Evolutionary conservation across 106 monocot species (phyloP).

Genomic region (Dendrobium huoshanense): DNA sequence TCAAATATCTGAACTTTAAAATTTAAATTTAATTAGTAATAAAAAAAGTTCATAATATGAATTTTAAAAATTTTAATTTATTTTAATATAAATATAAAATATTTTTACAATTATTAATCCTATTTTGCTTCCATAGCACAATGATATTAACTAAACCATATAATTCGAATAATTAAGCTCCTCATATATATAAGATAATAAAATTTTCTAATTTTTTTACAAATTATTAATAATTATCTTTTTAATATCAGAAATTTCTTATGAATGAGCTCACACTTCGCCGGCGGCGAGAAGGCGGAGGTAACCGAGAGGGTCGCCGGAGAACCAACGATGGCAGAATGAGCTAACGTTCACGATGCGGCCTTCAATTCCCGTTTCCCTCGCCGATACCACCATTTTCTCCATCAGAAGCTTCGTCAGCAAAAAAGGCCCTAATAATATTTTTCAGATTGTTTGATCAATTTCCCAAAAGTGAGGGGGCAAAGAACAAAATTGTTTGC

Average conservation of each 20-base stretch:
- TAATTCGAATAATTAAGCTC: no score
- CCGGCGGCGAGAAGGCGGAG: constrained; percentile 5
- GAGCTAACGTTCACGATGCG: constrained; percentile 52
- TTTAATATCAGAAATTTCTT: neutral
- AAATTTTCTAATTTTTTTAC: no score
- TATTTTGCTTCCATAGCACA: no score
- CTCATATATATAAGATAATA: no score
- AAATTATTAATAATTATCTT: no score
- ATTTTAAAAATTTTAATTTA: no score
- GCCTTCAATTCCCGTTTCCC: constrained; percentile 32
- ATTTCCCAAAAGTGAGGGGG: neutral
- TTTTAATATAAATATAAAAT: no score
- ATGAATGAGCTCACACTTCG: neutral
- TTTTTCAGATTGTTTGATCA: neutral
- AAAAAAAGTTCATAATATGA: no score
- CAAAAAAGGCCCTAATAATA: constrained; percentile 38
- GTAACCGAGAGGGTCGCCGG: neutral
- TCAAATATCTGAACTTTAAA: no score
- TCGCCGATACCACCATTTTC: constrained; percentile 44
- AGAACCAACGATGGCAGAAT: constrained; percentile 40
- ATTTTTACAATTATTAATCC: no score
- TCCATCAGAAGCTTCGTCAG: constrained; percentile 42
- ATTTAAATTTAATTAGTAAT: no score
- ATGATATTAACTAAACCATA: no score
- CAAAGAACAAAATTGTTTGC: neutral